Conservation (phyloP, 306 rosid species). For the Acacia crassicarpa region DNA sequence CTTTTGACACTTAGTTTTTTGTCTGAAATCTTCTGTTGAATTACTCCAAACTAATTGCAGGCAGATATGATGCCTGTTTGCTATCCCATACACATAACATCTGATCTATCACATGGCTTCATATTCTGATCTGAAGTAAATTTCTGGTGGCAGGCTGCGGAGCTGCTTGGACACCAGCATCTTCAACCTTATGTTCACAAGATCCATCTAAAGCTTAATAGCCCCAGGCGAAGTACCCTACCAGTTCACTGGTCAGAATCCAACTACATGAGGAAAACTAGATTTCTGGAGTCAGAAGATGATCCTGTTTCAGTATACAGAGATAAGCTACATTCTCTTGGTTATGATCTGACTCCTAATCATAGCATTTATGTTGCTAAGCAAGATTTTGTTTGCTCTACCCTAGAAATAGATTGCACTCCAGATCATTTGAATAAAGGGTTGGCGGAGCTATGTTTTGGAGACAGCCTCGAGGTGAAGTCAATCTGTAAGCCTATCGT, state of each 20-base stretch:
- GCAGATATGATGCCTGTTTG: slow-evolving; percentile 1
- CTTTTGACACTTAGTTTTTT: background rate
- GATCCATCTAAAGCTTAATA: slow-evolving; percentile 71
- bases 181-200: slow-evolving; percentile 75
- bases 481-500: slow-evolving; percentile 42
- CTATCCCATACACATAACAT: background rate
- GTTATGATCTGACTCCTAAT: slow-evolving; percentile 62
- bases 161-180: slow-evolving; percentile 69
- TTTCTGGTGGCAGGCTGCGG: slow-evolving; percentile 70
- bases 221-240: slow-evolving; percentile 59
- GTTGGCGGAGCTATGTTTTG: slow-evolving; percentile 43
- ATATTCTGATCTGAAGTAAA: slow-evolving; percentile 26
- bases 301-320: slow-evolving; percentile 40
- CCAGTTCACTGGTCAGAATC: slow-evolving; percentile 55
- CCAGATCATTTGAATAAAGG: slow-evolving; percentile 42
- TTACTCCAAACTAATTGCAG: background rate
- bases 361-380: slow-evolving; percentile 76
- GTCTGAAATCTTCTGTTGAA: background rate
- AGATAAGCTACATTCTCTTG: slow-evolving; percentile 53
- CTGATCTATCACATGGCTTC: background rate
- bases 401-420: slow-evolving; percentile 55
- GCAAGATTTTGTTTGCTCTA: slow-evolving; percentile 57
- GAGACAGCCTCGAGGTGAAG: slow-evolving; percentile 40
- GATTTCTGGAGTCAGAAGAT: slow-evolving; percentile 59
- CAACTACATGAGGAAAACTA: slow-evolving; percentile 56